These are phyloP conservation scores for Irpex sp. DNA, from an alignment of 1,284 basidiomycete species.

Conservation along the genomic window DNA sequence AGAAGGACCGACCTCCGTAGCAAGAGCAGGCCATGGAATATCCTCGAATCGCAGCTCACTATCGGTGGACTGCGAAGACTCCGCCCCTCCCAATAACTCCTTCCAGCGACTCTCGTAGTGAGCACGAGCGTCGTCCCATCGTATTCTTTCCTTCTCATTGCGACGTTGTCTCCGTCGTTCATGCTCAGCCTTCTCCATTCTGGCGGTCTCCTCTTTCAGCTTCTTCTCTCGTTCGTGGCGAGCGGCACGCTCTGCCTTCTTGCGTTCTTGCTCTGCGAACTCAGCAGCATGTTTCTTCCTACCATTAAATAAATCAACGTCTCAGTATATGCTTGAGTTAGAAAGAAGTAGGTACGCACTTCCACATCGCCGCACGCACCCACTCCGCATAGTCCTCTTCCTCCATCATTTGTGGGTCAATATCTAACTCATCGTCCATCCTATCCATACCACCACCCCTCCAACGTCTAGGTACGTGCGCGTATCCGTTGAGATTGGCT, in stretches of 20 bases:
- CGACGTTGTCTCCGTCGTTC: slow-evolving; percentile 44
- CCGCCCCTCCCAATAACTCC: slow-evolving; percentile 35
- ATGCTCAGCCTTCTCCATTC: slow-evolving; percentile 48
- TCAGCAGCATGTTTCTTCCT: slow-evolving; percentile 68
- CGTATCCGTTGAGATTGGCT: slow-evolving; percentile 60
- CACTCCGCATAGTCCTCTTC: slow-evolving; percentile 86
- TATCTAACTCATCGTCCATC: slow-evolving; percentile 48
- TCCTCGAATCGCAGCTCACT: slow-evolving; percentile 47
- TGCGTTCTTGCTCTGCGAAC: slow-evolving; percentile 56
- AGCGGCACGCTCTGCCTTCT: slow-evolving; percentile 46
- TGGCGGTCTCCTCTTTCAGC: slow-evolving; percentile 46
- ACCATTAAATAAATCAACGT: neutral
- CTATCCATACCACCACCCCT: slow-evolving; percentile 29
- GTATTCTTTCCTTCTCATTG: slow-evolving; percentile 40
- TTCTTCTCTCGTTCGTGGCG: slow-evolving; percentile 53
- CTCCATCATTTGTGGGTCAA: slow-evolving; percentile 63
- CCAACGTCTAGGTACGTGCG: slow-evolving; percentile 63
- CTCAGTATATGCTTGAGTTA: neutral
- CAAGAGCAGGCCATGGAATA: slow-evolving; percentile 77
- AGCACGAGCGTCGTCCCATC: slow-evolving; percentile 41
- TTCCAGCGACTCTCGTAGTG: slow-evolving; percentile 62
- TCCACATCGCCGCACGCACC: slow-evolving; percentile 77
- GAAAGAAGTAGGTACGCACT: slow-evolving; percentile 36
- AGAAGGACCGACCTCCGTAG: slow-evolving; percentile 22
- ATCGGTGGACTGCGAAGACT: slow-evolving; percentile 13